Percentiles rank a stretch among this genome's conserved stretches.
These are phyloP conservation scores for Claviceps sp. DNA, from an alignment of 2,329 filamentous ascomycete species.

Conservation along the genomic window DNA sequence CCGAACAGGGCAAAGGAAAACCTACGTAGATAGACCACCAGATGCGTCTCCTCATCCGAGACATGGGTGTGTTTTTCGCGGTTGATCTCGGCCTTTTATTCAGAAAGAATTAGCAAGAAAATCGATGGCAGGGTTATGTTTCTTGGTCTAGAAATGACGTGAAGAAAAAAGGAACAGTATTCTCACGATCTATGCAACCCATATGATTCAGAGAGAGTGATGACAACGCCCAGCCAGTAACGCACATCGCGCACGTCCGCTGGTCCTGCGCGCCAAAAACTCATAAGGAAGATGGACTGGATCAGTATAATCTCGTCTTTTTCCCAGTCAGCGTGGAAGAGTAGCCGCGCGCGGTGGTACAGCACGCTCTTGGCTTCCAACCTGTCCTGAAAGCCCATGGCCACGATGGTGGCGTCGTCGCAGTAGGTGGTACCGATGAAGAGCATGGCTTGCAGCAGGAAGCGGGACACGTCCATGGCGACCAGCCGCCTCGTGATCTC, in stretches of 20 bases:
- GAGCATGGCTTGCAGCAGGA: slow-evolving; percentile 38
- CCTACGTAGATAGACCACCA: slow-evolving; percentile 42
- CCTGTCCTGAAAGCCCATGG: slow-evolving; percentile 32
- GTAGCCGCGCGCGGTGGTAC: slow-evolving; percentile 34
- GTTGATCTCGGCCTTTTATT: slow-evolving; percentile 14
- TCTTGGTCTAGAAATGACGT: too few relatives aligned
- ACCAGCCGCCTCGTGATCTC: slow-evolving; percentile 26
- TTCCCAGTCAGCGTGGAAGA: slow-evolving; percentile 41
- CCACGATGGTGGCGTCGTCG: slow-evolving; percentile 27
- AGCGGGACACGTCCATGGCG: slow-evolving; percentile 29
- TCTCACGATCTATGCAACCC: slow-evolving; percentile 28
- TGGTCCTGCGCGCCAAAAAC: slow-evolving; percentile 39
- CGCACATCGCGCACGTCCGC: slow-evolving; percentile 32
- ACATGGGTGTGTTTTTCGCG: slow-evolving; percentile 14
- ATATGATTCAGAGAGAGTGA: slow-evolving; percentile 36
- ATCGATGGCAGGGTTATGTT: too few relatives aligned
- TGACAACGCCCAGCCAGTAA: slow-evolving; percentile 37
- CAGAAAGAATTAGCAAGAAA: background rate
- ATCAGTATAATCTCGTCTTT: slow-evolving; percentile 34
- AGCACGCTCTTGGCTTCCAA: slow-evolving; percentile 35
- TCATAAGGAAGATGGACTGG: slow-evolving; percentile 39
- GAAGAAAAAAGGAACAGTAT: background rate
- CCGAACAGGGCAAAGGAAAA: background rate
- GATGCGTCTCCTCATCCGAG: slow-evolving; percentile 29
- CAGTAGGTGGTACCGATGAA: slow-evolving; percentile 42